Evolutionary conservation across 345 rosid genomes (phyloP), one percentile per base, ranked within the genome.

Genomic region (Salix koriyanagi): DNA sequence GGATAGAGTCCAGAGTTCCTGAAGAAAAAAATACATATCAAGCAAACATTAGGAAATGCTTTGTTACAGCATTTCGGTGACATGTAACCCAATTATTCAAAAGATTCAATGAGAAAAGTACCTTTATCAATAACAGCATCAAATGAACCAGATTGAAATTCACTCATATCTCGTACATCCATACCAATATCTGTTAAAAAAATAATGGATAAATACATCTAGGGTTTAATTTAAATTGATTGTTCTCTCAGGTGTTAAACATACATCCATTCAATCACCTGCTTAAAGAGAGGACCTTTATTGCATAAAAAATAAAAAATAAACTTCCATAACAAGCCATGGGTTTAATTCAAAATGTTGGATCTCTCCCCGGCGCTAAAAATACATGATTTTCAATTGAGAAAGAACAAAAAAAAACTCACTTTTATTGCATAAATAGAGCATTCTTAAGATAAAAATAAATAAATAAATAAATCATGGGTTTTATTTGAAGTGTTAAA

Each of bases 1-100:
- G 79, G 77, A 94, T 83, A 42, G 98, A 94, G 84, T 94, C 98
- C 16, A 94, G 89, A 39, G 97, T 94, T 81, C 98, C 98, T 94
- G 90, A 41, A 78, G 16, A 46, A 13, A 46, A 46, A 14, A 79
- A 30, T 70, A 48, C 62, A 48, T 54, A n/a, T 28, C 46, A 77
- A 73, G 76, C 36, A 75, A 73, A 71, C 26, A 67, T 52, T 42
- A 82, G 67, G 42, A 74, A 69, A 67, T 42, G 2, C 61, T 41
- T 46, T n/a, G 26, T 25, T 54, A 41, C 16, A 16, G 42, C 11
- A 48, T 25, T 61, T 36, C 23, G 18, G 28, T 13, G 41, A 46
- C 10, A 73, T 62, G 71, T 36, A 23, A 67, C 28, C 30, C 14
- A 68, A 69, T 28, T 36, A 13, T 41, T 42, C 8, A 64, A 56